Conservation (phyloP, 139 green algal species). For the Chlorella ohadii region DNA sequence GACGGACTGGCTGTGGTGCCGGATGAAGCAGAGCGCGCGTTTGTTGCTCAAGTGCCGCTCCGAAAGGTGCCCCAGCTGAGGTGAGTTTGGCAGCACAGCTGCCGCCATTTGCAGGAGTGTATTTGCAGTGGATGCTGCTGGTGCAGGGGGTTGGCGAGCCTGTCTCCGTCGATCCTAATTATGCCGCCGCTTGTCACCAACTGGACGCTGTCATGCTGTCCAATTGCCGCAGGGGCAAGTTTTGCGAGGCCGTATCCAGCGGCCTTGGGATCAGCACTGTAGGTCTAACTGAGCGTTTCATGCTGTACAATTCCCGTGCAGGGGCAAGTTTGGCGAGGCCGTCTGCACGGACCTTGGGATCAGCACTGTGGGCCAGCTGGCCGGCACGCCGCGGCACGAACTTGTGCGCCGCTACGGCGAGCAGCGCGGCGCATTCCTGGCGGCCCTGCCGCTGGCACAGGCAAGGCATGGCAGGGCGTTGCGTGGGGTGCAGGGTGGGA, state of each 20-base stretch:
- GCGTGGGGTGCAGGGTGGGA: background rate
- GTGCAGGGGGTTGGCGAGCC: background rate
- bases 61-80: constrained; percentile 41
- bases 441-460: constrained; percentile 3
- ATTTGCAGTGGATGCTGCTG: background rate
- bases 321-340: constrained; percentile 44
- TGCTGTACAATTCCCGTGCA: constrained; percentile 7
- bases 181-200: too few relatives aligned
- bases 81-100: background rate
- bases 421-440: constrained; percentile 22
- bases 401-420: constrained; percentile 48
- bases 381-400: constrained; percentile 3
- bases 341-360: constrained; percentile 47
- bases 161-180: too few relatives aligned
- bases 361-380: constrained; percentile 50
- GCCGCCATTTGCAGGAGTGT: background rate
- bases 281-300: too few relatives aligned
- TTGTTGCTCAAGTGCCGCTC: constrained; percentile 46
- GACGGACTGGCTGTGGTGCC: constrained; percentile 57
- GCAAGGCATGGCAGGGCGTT: too few relatives aligned
- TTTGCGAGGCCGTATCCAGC: too few relatives aligned
- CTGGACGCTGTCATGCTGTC: too few relatives aligned
- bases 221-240: too few relatives aligned
- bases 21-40: constrained; percentile 2
- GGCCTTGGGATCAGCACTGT: too few relatives aligned